Percentiles rank a stretch among this genome's conserved stretches.
phyloP scores from a whole-genome alignment of 208 protist species.

The Crithidia acanthocephali region DNA sequence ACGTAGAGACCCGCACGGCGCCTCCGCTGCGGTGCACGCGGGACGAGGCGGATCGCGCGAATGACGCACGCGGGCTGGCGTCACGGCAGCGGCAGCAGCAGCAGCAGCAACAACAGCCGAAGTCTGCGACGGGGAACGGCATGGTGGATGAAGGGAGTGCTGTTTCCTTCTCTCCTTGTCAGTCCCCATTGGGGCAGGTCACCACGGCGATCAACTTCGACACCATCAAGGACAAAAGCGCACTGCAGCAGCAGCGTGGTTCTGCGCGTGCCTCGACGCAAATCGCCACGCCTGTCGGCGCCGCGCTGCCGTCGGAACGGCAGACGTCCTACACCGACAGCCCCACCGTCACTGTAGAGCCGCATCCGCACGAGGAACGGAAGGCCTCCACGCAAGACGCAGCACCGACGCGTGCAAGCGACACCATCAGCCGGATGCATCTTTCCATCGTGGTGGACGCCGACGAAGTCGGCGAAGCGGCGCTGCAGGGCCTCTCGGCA shows the following conservation, averaged over 20 bases:
- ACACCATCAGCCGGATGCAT: background rate
- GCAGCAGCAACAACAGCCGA: background rate
- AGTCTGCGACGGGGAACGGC: background rate
- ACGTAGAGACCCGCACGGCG: background rate
- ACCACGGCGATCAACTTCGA: background rate
- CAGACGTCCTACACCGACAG: background rate
- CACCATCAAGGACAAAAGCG: background rate
- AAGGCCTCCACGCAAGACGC: background rate
- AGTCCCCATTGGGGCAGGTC: background rate
- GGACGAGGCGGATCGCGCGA: too few relatives aligned
- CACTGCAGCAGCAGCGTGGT: background rate
- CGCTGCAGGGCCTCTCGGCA: constrained; percentile 1
- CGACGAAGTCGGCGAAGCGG: background rate
- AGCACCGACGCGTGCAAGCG: background rate
- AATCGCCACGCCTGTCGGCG: constrained; percentile 7
- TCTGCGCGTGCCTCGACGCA: background rate
- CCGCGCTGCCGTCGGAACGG: background rate
- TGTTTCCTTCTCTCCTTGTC: background rate
- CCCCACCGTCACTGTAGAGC: background rate
- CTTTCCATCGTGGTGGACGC: constrained; percentile 22
- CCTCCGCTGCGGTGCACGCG: too few relatives aligned
- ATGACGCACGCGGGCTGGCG: too few relatives aligned
- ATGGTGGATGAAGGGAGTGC: too few relatives aligned
- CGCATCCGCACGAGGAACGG: background rate
- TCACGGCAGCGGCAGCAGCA: too few relatives aligned